Evolutionary conservation across 2,329 filamentous ascomycete species (phyloP).

Genomic region (Falciphora oryzae): DNA sequence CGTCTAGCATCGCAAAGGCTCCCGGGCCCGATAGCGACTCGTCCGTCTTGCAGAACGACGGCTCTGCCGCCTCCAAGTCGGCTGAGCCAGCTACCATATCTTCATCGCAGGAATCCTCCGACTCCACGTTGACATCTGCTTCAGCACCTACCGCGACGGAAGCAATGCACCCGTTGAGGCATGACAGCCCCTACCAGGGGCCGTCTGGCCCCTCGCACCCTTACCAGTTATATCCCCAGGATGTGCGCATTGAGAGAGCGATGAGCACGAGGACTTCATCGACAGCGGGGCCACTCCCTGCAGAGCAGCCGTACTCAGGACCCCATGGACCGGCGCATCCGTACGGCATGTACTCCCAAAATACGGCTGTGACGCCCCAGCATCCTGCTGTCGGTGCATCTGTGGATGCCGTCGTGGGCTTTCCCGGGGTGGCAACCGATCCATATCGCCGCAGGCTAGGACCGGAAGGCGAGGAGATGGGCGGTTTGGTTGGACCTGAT

Average conservation of each 20-base stretch:
- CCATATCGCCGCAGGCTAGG: constrained; percentile 68
- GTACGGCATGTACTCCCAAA: constrained; percentile 82
- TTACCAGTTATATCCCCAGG: constrained; percentile 79
- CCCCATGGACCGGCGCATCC: constrained; percentile 71
- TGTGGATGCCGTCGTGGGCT: constrained; percentile 55
- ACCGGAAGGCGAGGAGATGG: constrained; percentile 78
- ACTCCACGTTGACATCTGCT: constrained; percentile 20
- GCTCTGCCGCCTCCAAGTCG: not conserved
- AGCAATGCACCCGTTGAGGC: constrained; percentile 24
- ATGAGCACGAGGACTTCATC: constrained; percentile 58
- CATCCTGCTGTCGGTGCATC: constrained; percentile 12
- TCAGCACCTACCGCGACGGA: constrained; percentile 29
- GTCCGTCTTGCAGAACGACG: constrained; percentile 21
- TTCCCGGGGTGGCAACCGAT: constrained; percentile 55
- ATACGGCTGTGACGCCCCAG: constrained; percentile 54
- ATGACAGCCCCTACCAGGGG: constrained; percentile 63
- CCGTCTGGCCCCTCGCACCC: constrained; percentile 73
- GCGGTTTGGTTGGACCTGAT: constrained; percentile 79
- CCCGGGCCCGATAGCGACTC: constrained; percentile 38
- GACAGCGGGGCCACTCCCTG: constrained; percentile 23
- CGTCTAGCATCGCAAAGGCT: constrained; percentile 52
- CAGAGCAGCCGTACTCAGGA: constrained; percentile 46
- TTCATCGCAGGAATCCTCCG: constrained; percentile 14
- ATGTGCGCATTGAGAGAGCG: constrained; percentile 66
- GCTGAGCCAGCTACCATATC: not conserved